Conservation (phyloP, 176 grass and related monocot genomes). For the Phoenix dactylifera region DNA sequence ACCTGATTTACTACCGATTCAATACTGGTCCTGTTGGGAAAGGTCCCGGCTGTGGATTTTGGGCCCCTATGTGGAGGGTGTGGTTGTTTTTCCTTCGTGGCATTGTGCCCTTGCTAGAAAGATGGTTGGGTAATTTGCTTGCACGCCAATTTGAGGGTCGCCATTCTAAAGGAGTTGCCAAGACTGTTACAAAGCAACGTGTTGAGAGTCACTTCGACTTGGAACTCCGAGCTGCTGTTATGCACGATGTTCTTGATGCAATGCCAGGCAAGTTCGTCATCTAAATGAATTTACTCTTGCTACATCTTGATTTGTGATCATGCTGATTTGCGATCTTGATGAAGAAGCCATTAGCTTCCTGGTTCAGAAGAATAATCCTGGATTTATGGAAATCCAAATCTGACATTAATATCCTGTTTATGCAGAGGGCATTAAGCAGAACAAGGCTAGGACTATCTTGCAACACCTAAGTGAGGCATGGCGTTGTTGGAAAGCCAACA, state of each 20-base stretch:
- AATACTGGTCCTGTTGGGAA: constrained; percentile 98
- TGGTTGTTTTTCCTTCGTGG: constrained; percentile 97
- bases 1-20: constrained; percentile 97
- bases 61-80: constrained; percentile 98
- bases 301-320: too few species aligned
- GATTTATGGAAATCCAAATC: too few species aligned
- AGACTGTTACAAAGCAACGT: constrained; percentile 98
- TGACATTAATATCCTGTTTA: neutral
- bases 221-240: constrained; percentile 91
- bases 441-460: constrained; percentile 89
- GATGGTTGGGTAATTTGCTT: constrained; percentile 90
- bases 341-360: too few species aligned
- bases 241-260: constrained; percentile 99
- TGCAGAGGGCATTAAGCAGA: constrained; percentile 96
- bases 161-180: constrained; percentile 95
- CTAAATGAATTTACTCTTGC: too few species aligned
- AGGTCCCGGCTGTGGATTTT: constrained; percentile 96
- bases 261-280: constrained; percentile 42
- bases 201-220: constrained; percentile 97
- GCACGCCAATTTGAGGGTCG: constrained; percentile 95
- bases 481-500: constrained; percentile 99
- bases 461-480: constrained; percentile 99
- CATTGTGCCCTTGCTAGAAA: constrained; percentile 87
- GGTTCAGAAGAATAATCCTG: too few species aligned
- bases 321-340: too few species aligned